Evolutionary conservation across 2,329 filamentous ascomycete genomes (phyloP).

Genomic region (Colletotrichum tanaceti): DNA sequence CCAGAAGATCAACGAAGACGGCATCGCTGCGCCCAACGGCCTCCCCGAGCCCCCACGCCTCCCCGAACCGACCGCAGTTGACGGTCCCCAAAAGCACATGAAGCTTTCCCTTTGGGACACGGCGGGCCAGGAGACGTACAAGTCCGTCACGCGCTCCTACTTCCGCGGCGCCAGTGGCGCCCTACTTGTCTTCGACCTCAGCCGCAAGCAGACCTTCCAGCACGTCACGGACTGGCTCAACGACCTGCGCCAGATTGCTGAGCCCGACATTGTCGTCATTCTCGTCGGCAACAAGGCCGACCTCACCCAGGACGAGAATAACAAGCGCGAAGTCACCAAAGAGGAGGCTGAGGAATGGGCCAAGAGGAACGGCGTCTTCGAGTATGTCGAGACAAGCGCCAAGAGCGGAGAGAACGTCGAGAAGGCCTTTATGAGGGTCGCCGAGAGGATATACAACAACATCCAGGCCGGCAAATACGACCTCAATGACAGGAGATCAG

Average conservation of each 20-base stretch:
- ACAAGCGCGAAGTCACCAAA: conserved; percentile 81
- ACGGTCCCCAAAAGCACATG: conserved; percentile 77
- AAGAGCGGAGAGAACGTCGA: conserved; percentile 97
- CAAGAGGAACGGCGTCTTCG: conserved; percentile 82
- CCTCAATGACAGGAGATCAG: conserved; percentile 89
- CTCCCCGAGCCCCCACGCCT: conserved; percentile 64
- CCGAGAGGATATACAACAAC: conserved; percentile 95
- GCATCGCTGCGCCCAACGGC: conserved; percentile 50
- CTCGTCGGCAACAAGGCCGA: conserved; percentile 97
- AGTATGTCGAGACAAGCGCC: conserved; percentile 96
- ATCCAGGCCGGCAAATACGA: conserved; percentile 97
- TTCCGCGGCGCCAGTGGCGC: conserved; percentile 81
- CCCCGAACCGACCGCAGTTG: conserved; percentile 48
- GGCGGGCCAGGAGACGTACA: conserved; percentile 96
- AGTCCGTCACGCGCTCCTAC: conserved; percentile 93
- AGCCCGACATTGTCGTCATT: conserved; percentile 94
- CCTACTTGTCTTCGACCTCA: conserved; percentile 95
- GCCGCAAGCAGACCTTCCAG: conserved; percentile 83
- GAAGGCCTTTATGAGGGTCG: conserved; percentile 90
- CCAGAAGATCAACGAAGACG: conserved; percentile 20
- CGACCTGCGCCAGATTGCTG: conserved; percentile 93
- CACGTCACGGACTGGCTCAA: conserved; percentile 94
- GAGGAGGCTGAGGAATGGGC: conserved; percentile 94
- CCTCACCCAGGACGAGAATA: conserved; percentile 67
- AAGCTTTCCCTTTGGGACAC: conserved; percentile 96